These are phyloP conservation scores for Globisporangium barbulae DNA, from an alignment of 352 stramenopile species.

Conservation along the genomic window DNA sequence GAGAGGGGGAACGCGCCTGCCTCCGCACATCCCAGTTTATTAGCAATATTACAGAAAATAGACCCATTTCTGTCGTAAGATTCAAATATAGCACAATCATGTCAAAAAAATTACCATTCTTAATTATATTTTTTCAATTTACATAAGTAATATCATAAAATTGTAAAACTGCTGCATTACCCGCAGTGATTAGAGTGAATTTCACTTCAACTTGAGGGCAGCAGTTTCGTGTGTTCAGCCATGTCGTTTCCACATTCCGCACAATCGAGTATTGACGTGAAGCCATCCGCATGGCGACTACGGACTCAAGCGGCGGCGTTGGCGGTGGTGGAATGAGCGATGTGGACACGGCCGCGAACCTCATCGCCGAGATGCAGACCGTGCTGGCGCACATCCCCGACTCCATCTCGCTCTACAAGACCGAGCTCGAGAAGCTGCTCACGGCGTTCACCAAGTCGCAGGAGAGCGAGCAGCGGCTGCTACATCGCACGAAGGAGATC, in stretches of 20 bases:
- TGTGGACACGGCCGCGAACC: conserved; percentile 14
- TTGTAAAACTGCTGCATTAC: not conserved
- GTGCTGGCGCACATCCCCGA: conserved; percentile 71
- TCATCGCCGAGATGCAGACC: conserved; percentile 64
- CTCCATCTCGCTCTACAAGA: conserved; percentile 67
- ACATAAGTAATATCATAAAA: not conserved
- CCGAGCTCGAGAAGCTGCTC: conserved; percentile 79
- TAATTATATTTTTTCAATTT: not conserved
- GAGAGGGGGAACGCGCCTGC: conserved; percentile 2
- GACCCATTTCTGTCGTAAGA: not conserved
- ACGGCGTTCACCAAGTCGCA: conserved; percentile 73
- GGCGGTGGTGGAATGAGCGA: not conserved
- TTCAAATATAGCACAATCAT: not conserved
- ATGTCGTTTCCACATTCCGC: not conserved
- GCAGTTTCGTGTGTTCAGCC: conserved; percentile 2
- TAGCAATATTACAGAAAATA: not conserved
- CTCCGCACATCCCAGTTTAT: not conserved
- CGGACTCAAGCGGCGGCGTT: not conserved
- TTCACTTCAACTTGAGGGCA: conserved; percentile 3
- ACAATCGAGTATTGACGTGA: not conserved
- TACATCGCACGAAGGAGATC: conserved; percentile 71
- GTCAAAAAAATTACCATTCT: no score
- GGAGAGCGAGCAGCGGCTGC: conserved; percentile 72
- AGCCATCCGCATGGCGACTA: not conserved
- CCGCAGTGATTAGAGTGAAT: not conserved